Conservation (phyloP, 2,329 filamentous ascomycete genomes). For the Teratosphaeria destructans region DNA sequence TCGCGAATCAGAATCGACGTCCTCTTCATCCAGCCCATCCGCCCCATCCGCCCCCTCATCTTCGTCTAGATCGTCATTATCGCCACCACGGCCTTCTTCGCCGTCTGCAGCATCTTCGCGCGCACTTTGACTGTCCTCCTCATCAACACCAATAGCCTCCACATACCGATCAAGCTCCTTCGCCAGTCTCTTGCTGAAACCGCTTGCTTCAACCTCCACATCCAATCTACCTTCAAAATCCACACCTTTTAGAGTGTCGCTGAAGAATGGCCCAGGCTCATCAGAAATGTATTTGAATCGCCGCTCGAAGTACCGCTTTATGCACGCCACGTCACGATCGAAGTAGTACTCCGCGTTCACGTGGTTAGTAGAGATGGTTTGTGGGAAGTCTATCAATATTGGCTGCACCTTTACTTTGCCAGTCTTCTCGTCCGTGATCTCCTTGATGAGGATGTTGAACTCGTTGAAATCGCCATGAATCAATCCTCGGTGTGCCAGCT, state of each 20-base stretch:
- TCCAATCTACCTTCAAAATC: constrained; percentile 65
- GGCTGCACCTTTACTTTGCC: constrained; percentile 52
- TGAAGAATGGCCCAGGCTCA: constrained; percentile 73
- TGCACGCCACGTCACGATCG: constrained; percentile 86
- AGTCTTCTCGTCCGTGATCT: constrained; percentile 61
- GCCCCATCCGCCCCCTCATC: constrained; percentile 3
- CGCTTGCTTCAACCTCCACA: constrained; percentile 79
- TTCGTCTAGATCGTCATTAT: constrained; percentile 8
- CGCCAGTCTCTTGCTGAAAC: constrained; percentile 93
- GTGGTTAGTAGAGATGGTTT: constrained; percentile 95
- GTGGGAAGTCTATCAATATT: constrained; percentile 91
- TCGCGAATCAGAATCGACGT: constrained; percentile 8
- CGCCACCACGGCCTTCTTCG: constrained; percentile 5
- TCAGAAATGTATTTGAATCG: constrained; percentile 81
- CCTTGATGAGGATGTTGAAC: constrained; percentile 93
- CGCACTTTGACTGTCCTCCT: constrained; percentile 30
- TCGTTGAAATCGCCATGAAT: constrained; percentile 99
- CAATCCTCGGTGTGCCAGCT: constrained; percentile 72
- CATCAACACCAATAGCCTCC: constrained; percentile 52
- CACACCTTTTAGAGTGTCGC: constrained; percentile 66
- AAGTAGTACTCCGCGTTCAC: constrained; percentile 94
- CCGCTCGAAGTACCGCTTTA: constrained; percentile 86
- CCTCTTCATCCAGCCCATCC: constrained; percentile 4
- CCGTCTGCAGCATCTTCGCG: constrained; percentile 18
- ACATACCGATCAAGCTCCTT: constrained; percentile 90